Conservation (phyloP, 2,329 filamentous ascomycete genomes). For the Fusarium drepaniforme region DNA sequence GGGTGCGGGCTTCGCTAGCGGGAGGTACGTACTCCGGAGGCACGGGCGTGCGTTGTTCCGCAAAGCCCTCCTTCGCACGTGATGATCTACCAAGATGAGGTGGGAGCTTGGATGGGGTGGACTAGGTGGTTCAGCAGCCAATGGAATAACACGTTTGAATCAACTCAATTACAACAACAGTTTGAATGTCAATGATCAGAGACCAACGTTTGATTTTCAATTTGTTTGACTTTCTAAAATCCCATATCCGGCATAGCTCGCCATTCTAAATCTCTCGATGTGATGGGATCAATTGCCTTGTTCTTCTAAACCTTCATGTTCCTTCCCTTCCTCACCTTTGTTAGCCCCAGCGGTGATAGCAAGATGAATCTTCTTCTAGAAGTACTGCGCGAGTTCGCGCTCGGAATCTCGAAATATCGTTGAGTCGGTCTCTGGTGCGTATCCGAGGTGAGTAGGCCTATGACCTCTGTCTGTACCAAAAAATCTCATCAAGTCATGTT, state of each 20-base stretch:
- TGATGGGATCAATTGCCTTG: neutral
- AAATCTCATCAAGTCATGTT: conserved; percentile 4
- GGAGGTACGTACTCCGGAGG: conserved; percentile 51
- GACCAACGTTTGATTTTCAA: neutral
- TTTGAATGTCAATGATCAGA: neutral
- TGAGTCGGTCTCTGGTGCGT: conserved; percentile 5
- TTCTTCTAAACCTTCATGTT: neutral
- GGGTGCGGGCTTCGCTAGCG: conserved; percentile 52
- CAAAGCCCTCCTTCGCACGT: conserved; percentile 36
- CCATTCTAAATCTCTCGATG: neutral
- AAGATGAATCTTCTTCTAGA: conserved; percentile 16
- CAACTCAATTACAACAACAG: neutral
- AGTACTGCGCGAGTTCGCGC: neutral
- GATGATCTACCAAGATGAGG: neutral
- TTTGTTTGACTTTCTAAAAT: neutral
- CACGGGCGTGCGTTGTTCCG: conserved; percentile 43
- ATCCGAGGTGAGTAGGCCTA: conserved; percentile 19
- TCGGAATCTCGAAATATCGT: conserved; percentile 16
- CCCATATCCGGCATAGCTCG: neutral
- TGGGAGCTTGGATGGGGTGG: neutral
- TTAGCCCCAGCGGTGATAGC: conserved; percentile 13
- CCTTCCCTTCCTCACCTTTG: neutral
- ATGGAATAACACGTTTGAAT: conserved; percentile 23
- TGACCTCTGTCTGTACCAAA: conserved; percentile 6
- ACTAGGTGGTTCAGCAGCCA: neutral